A percentile compares a stretch with the other conserved stretches of the same genome.
Conservation (phyloP, 2,329 filamentous ascomycete genomes). For the Exophiala dermatitidis region DNA sequence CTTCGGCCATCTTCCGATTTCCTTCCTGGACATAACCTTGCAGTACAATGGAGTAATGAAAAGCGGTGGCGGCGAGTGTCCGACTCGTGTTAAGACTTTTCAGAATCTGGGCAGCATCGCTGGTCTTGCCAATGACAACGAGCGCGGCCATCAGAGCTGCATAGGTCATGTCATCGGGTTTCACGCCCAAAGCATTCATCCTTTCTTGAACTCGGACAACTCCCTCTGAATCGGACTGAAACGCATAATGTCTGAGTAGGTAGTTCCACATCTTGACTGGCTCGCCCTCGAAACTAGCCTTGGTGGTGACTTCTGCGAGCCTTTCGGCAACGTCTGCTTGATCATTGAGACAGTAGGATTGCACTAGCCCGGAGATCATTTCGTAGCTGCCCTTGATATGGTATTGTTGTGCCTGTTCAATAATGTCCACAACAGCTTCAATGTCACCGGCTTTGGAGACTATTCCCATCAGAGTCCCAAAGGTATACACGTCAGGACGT, state of each 20-base stretch:
- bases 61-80: slow-evolving; percentile 35
- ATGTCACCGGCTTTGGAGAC: slow-evolving; percentile 66
- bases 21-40: slow-evolving; percentile 45
- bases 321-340: slow-evolving; percentile 50
- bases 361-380: slow-evolving; percentile 60
- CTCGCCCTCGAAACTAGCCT: slow-evolving; percentile 45
- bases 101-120: slow-evolving; percentile 50
- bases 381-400: slow-evolving; percentile 46
- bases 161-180: slow-evolving; percentile 52
- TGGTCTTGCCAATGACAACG: slow-evolving; percentile 46
- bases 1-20: slow-evolving; percentile 44
- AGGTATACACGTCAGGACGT: slow-evolving; percentile 56
- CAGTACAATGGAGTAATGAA: slow-evolving; percentile 43
- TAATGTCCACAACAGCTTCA: slow-evolving; percentile 58
- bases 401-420: slow-evolving; percentile 53
- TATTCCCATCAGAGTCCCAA: slow-evolving; percentile 66
- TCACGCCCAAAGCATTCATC: slow-evolving; percentile 49
- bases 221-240: slow-evolving; percentile 52
- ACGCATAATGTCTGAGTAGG: slow-evolving; percentile 62
- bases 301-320: slow-evolving; percentile 52
- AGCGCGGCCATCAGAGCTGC: slow-evolving; percentile 55
- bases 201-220: slow-evolving; percentile 48
- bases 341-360: slow-evolving; percentile 57
- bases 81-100: slow-evolving; percentile 34
- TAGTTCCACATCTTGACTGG: slow-evolving; percentile 69